Percentiles rank a stretch among this genome's conserved stretches.
Conservation (phyloP, 257 asterid genomes). For the Solanum sitiens region DNA sequence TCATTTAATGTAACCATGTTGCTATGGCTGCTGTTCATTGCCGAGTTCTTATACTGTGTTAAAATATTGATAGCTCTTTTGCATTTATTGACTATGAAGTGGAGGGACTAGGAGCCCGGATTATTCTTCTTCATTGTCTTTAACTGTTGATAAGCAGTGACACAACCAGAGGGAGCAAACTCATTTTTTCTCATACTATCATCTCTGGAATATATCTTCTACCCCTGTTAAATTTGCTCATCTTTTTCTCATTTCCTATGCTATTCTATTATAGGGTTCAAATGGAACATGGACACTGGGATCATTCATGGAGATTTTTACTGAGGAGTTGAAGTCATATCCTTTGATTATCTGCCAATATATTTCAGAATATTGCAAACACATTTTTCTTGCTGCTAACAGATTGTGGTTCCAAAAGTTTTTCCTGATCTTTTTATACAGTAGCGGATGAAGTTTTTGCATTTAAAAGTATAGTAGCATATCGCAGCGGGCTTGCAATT, state of each 20-base stretch:
- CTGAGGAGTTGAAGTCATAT: constrained; percentile 61
- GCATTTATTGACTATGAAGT: neutral
- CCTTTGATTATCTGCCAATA: constrained; percentile 29
- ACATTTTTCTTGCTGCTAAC: neutral
- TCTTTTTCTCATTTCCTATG: neutral
- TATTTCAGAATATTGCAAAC: neutral
- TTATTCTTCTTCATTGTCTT: neutral
- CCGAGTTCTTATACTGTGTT: neutral
- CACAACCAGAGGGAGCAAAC: neutral
- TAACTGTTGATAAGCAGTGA: neutral
- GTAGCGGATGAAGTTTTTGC: constrained; percentile 45
- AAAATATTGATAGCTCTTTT: neutral
- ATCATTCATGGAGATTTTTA: constrained; percentile 42
- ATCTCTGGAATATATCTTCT: neutral
- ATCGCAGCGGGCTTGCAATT: constrained; percentile 86
- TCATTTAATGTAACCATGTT: neutral
- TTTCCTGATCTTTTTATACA: constrained; percentile 58
- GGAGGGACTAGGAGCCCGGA: neutral
- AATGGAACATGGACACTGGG: constrained; percentile 61
- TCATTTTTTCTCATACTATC: neutral
- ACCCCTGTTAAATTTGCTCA: neutral
- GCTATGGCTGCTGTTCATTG: neutral
- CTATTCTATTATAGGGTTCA: constrained; percentile 38
- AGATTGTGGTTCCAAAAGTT: neutral
- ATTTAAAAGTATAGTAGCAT: constrained; percentile 89